These are phyloP conservation scores for Balansia obtecta DNA, from an alignment of 2,329 filamentous ascomycete species.

Conservation along the genomic window DNA sequence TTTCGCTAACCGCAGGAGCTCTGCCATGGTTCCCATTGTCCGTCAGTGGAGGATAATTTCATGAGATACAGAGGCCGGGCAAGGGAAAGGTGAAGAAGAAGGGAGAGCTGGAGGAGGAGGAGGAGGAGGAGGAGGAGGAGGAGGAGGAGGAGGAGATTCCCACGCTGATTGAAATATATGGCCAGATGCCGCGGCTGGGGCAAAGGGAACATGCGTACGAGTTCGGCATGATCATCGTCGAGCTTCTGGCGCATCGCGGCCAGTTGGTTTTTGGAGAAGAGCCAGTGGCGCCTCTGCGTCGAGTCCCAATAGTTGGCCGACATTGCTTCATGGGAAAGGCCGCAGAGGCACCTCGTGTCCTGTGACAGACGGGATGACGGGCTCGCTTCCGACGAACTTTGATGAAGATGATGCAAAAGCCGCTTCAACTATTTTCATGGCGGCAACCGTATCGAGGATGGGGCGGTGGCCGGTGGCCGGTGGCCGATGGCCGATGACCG, in stretches of 20 bases:
- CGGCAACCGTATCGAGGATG: too few relatives aligned
- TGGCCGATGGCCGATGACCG: too few relatives aligned
- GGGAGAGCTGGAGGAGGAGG: neutral
- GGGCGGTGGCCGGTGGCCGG: too few relatives aligned
- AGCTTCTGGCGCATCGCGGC: constrained; percentile 62
- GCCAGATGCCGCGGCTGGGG: constrained; percentile 72
- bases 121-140: neutral
- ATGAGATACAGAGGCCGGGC: neutral
- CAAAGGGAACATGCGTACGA: constrained; percentile 69
- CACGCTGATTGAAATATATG: constrained; percentile 88
- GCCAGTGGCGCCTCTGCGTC: constrained; percentile 82
- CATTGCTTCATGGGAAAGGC: constrained; percentile 38
- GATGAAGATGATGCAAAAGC: neutral
- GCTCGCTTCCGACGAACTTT: neutral
- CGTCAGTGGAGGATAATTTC: neutral
- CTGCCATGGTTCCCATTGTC: constrained; percentile 27
- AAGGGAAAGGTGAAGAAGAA: neutral
- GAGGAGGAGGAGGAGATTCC: constrained; percentile 15
- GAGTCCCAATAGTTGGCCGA: constrained; percentile 96
- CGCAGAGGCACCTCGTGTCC: constrained; percentile 4
- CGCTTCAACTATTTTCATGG: too few relatives aligned
- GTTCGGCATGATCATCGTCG: constrained; percentile 60
- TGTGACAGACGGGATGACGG: neutral
- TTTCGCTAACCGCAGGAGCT: constrained; percentile 72
- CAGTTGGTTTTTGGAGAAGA: constrained; percentile 74